Evolutionary conservation across 306 rosid species (phyloP).

Genomic region (Prunus kanzakura): DNA sequence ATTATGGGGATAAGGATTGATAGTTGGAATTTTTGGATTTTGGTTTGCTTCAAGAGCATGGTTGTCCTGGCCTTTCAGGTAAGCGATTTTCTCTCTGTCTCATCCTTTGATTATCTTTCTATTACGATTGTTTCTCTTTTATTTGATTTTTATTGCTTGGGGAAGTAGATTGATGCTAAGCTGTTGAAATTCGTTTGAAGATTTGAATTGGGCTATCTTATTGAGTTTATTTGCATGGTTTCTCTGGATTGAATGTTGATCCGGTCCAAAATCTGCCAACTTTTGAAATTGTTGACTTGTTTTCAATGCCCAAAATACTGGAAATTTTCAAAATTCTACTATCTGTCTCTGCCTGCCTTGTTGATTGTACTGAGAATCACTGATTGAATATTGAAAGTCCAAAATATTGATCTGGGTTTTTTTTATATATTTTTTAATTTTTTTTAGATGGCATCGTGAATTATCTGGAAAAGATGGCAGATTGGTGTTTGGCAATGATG

Average conservation of each 20-base stretch:
- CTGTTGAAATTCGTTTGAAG: background rate
- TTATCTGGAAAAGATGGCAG: background rate
- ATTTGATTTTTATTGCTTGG: background rate
- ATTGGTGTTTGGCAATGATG: constrained; percentile 1
- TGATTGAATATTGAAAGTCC: background rate
- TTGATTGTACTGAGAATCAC: background rate
- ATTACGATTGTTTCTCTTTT: background rate
- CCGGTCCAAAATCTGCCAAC: background rate
- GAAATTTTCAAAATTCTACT: background rate
- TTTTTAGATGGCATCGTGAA: background rate
- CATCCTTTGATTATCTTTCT: background rate
- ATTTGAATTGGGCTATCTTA: background rate
- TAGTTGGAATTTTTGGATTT: background rate
- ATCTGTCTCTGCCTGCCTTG: background rate
- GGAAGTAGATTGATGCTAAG: constrained; percentile 2
- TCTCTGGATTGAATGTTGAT: background rate
- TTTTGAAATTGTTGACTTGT: background rate
- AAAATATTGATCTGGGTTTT: constrained; percentile 3
- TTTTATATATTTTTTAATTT: background rate
- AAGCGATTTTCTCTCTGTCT: constrained; percentile 12
- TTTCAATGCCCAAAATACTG: background rate
- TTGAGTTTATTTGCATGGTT: background rate
- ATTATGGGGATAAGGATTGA: background rate
- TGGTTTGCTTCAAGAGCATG: background rate
- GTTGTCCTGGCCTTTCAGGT: constrained; percentile 9